Conservation (phyloP, 768 basidiomycete species). For the Tulasnella sp. region DNA sequence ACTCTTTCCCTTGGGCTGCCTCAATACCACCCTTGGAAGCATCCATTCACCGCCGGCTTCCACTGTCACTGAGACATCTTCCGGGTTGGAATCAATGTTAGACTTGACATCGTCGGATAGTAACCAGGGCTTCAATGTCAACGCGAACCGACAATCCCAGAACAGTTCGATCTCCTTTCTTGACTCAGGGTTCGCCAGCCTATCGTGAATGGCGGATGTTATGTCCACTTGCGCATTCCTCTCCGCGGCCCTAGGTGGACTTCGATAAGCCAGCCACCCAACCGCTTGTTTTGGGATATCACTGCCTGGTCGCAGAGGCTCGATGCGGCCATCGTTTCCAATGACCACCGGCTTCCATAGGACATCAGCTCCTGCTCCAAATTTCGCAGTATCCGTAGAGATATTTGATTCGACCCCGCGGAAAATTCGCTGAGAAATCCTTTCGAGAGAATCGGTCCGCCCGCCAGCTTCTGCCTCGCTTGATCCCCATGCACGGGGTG, state of each 20-base stretch:
- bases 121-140: constrained; percentile 34
- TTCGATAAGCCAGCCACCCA: background rate
- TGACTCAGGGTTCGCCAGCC: background rate
- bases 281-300: background rate
- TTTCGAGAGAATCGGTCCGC: constrained; percentile 43
- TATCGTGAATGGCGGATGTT: background rate
- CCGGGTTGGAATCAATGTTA: background rate
- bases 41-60: constrained; percentile 23
- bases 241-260: background rate
- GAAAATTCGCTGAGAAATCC: constrained; percentile 53
- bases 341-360: constrained; percentile 50
- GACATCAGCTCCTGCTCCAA: constrained; percentile 59
- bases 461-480: constrained; percentile 58
- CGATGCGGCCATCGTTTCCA: constrained; percentile 20
- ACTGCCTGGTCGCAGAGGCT: background rate
- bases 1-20: background rate
- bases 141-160: constrained; percentile 63
- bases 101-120: constrained; percentile 20
- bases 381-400: constrained; percentile 36
- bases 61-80: background rate
- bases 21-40: constrained; percentile 28
- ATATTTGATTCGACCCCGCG: constrained; percentile 27
- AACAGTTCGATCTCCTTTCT: constrained; percentile 40
- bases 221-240: background rate
- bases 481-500: constrained; percentile 74